Conservation (phyloP, 2,329 filamentous ascomycete genomes). For the Cordyceps fumosorosea region DNA sequence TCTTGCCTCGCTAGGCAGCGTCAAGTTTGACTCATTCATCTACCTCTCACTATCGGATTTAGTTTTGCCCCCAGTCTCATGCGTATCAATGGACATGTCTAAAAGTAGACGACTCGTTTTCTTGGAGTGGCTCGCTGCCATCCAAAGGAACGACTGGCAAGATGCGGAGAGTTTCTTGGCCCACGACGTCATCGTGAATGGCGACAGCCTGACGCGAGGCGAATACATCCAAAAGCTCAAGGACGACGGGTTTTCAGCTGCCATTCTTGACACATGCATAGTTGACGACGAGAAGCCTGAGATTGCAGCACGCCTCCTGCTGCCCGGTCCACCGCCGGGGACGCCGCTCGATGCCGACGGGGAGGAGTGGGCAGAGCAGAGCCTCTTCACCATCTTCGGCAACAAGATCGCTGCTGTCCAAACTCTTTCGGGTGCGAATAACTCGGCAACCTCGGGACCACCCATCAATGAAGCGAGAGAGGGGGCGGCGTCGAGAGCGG, state of each 20-base stretch:
- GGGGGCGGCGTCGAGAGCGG: background rate
- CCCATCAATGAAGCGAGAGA: background rate
- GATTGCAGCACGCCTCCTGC: background rate
- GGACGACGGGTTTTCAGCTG: background rate
- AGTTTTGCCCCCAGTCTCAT: background rate
- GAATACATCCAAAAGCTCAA: background rate
- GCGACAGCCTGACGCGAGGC: background rate
- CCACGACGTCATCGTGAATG: constrained; percentile 4
- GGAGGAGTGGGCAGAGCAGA: constrained; percentile 1
- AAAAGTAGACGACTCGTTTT: background rate
- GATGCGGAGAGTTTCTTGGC: background rate
- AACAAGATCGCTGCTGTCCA: background rate
- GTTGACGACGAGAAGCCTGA: background rate
- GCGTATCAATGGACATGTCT: background rate
- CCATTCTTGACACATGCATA: background rate
- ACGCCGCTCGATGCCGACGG: background rate
- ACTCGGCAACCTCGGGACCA: background rate
- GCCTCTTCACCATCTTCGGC: background rate
- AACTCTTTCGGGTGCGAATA: background rate
- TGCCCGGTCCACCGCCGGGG: background rate
- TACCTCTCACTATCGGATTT: background rate
- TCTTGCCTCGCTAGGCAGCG: too few species aligned
- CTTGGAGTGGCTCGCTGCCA: background rate
- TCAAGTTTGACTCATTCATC: background rate
- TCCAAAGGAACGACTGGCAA: background rate